Percentiles rank a stretch among this genome's conserved stretches.
phyloP scores from a whole-genome alignment of 2,329 filamentous ascomycete species.

The Cylindrodendrum hubeiense region DNA sequence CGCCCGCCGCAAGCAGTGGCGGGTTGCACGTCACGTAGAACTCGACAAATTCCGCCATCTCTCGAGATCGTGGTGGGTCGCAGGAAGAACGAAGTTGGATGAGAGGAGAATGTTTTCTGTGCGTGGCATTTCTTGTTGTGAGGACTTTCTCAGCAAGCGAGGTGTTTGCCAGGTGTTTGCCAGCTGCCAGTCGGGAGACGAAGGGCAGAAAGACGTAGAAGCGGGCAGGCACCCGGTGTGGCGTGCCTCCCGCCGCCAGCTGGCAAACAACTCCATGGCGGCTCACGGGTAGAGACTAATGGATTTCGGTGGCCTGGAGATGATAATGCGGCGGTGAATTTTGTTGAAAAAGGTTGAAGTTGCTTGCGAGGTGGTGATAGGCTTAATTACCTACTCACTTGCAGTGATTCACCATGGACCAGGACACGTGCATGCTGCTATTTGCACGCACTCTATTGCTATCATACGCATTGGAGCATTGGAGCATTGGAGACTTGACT shows the following conservation, averaged over 20 bases:
- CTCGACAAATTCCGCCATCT: slow-evolving; percentile 41
- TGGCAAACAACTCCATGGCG: slow-evolving; percentile 6
- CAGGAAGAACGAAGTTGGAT: background rate
- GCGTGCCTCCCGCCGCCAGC: slow-evolving; percentile 13
- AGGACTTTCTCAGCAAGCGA: background rate
- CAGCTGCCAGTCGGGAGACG: slow-evolving; percentile 5
- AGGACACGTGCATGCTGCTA: no score
- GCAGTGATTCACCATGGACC: no score
- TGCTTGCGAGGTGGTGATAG: no score
- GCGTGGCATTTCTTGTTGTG: background rate
- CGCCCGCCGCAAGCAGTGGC: slow-evolving; percentile 47
- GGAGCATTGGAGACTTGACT: no score
- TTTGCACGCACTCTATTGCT: no score
- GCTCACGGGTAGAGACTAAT: background rate
- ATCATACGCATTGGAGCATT: no score
- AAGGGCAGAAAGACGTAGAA: background rate
- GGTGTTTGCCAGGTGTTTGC: slow-evolving; percentile 17
- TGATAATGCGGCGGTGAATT: no score
- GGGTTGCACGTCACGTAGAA: slow-evolving; percentile 53
- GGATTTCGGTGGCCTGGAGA: no score
- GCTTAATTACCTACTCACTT: no score
- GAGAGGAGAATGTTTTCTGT: background rate
- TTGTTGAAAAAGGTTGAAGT: no score
- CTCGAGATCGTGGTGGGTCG: background rate
- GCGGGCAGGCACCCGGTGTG: slow-evolving; percentile 1